Conservation (phyloP, 495 filamentous ascomycete species). For the Hypoxylon subgilvum region DNA sequence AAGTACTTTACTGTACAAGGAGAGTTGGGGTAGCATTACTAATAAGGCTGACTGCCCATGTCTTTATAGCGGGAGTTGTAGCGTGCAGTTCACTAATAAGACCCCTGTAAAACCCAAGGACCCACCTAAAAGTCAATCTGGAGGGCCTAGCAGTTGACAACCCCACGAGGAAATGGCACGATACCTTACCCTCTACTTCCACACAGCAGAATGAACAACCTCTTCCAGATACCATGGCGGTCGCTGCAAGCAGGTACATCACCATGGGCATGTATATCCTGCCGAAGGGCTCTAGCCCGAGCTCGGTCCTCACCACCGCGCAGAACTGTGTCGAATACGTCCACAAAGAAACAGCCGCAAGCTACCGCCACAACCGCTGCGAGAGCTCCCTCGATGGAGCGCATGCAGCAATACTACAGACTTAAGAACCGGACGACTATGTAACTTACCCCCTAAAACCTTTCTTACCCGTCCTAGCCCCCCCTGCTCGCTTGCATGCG, state of each 20-base stretch:
- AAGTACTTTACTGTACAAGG: too few species aligned
- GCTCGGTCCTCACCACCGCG: conserved; percentile 19
- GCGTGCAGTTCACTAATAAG: conserved; percentile 10
- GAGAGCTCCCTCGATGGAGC: conserved; percentile 57
- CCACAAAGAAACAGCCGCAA: conserved; percentile 28
- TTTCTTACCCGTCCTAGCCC: too few species aligned
- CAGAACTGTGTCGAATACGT: conserved; percentile 27
- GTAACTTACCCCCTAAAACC: too few species aligned
- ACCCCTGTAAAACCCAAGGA: conserved; percentile 8
- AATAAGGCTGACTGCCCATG: neutral
- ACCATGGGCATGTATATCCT: conserved; percentile 41
- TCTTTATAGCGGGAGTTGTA: too few species aligned
- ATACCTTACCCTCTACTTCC: conserved; percentile 5
- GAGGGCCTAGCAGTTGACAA: neutral
- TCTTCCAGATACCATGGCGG: conserved; percentile 33
- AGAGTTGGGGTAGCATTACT: neutral
- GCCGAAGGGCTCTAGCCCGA: conserved; percentile 28
- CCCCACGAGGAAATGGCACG: conserved; percentile 7
- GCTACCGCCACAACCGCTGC: neutral
- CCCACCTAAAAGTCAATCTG: conserved; percentile 16
- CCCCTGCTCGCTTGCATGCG: too few species aligned
- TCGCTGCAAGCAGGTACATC: conserved; percentile 26
- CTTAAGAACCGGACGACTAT: conserved; percentile 65
- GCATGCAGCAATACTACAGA: conserved; percentile 60
- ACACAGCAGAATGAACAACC: conserved; percentile 37